Base-by-base conservation (phyloP, 768 basidiomycete genomes). In the Macrolepiota dolichaula region DNA sequence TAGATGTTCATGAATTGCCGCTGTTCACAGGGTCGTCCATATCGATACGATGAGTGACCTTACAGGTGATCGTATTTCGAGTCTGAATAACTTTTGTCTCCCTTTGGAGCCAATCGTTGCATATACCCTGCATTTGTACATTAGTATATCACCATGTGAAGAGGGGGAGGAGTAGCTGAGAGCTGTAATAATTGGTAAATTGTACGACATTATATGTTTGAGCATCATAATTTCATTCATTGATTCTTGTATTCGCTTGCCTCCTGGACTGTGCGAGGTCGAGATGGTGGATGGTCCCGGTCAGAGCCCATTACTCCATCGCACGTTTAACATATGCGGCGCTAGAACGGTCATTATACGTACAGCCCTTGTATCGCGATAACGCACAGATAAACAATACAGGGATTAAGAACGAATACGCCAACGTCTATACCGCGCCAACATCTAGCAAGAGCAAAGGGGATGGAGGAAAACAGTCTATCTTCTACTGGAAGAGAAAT, bases 11-110 rank as follows among this genome's bases (percentile, higher is more conserved):
- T 12, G 13, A 13, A 4, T 27, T 27, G n/a, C n/a, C n/a, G n/a
- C 3, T 27, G 12, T 49, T 4, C 22, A 25, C 11, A 61, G 59
- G 59, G 59, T n/a, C 59, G 59, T 12, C 52, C 46, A 27, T 61
- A 61, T 32, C 42, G 11, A 2, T 61, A 57, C 38, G 57, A 57
- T 24, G 42, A 47, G 1, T n/a, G 40, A 47, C 24, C 6, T 51
- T 1, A 15, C 32, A 17, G 51, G 29, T 51, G 27, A 12, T 29
- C 25, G 24, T 25, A 25, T 12, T 25, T 49, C 4, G 19, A 27
- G 5, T 3, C 10, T 4, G 25, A 49, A 22, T 0, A 13, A 24
- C 10, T 27, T 12, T 11, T n/a, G n/a, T n/a, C 12, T 27, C 9
- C 47, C 17, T 15, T 10, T 13, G 25, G 42, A 17, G 42, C 40